Conservation (phyloP, 257 asterid genomes). For the Nemophila menziesii region DNA sequence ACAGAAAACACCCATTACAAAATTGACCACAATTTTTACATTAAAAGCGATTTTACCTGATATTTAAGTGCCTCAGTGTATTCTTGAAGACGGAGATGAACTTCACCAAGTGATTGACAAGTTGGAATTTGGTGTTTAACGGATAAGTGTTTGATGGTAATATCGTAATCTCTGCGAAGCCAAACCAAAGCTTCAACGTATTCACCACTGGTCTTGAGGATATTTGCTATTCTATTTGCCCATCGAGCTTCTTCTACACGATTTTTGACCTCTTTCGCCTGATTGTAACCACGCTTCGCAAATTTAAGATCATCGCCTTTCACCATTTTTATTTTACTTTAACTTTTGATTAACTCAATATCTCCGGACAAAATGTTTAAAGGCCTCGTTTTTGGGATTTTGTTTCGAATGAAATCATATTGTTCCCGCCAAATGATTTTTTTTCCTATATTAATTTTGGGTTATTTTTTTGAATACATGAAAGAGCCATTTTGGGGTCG, state of each 20-base stretch:
- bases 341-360: too few species aligned
- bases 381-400: too few species aligned
- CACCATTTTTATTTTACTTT: conserved; percentile 22
- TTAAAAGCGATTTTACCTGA: conserved; percentile 35
- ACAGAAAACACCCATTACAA: not conserved
- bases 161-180: conserved; percentile 75
- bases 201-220: conserved; percentile 78
- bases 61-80: conserved; percentile 47
- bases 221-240: conserved; percentile 77
- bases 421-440: not conserved
- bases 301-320: conserved; percentile 42
- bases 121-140: conserved; percentile 71
- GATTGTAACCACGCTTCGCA: conserved; percentile 50
- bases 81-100: conserved; percentile 54
- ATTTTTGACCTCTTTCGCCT: conserved; percentile 50
- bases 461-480: too few species aligned
- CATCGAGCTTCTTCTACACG: conserved; percentile 91
- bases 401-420: not conserved
- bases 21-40: too few species aligned
- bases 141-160: conserved; percentile 44
- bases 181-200: conserved; percentile 74
- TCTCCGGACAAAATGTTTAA: too few species aligned
- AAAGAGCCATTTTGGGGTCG: too few species aligned
- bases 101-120: conserved; percentile 91
- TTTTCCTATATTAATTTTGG: too few species aligned